A percentile compares a stretch with the other conserved stretches of the same genome.
Conservation (phyloP, 176 grass and related monocot species). For the Tuctoria greenei region DNA sequence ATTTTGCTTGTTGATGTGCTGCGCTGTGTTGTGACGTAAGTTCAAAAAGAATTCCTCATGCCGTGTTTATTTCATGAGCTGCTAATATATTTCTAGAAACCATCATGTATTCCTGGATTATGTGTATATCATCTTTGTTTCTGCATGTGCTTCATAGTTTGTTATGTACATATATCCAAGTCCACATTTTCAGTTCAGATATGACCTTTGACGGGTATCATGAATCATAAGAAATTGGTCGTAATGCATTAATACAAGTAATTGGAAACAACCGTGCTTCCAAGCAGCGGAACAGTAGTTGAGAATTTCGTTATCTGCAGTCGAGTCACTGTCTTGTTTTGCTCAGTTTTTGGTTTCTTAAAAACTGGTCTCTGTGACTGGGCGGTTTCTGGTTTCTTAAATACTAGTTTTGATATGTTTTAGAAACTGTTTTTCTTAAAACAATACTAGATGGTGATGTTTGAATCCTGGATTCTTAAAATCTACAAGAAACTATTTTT, state of each 20-base stretch:
- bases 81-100: neutral
- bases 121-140: neutral
- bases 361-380: no score
- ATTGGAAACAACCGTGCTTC: neutral
- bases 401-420: no score
- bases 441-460: no score
- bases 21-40: neutral
- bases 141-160: neutral
- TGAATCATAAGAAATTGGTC: neutral
- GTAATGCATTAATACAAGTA: neutral
- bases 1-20: neutral
- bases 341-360: no score
- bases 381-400: no score
- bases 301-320: no score
- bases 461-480: no score
- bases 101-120: neutral
- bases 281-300: neutral
- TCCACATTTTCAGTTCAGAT: neutral
- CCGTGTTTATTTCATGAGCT: neutral
- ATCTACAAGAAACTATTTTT: no score
- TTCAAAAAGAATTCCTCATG: neutral
- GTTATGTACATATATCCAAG: neutral
- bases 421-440: no score
- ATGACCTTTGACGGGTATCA: neutral
- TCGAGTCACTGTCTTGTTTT: no score